Evolutionary conservation across 2,329 filamentous ascomycete species (phyloP).

Genomic region (Phialophora macrospora): DNA sequence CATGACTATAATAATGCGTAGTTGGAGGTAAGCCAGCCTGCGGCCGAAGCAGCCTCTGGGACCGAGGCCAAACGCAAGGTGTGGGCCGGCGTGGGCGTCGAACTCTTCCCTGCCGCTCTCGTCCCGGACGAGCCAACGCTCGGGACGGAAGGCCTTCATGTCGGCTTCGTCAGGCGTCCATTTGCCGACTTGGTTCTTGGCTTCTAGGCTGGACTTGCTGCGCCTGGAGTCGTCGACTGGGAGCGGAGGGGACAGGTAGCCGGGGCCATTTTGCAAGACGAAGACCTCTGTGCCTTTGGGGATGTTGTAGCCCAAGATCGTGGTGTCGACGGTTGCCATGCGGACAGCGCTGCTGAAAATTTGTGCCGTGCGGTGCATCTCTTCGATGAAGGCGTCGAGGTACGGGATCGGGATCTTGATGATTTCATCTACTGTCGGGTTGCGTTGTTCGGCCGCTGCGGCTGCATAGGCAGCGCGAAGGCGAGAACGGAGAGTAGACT

Average conservation of each 20-base stretch:
- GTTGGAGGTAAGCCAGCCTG: constrained; percentile 46
- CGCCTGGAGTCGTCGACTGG: constrained; percentile 42
- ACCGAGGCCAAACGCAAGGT: constrained; percentile 46
- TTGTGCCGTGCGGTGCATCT: constrained; percentile 48
- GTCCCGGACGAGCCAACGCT: constrained; percentile 48
- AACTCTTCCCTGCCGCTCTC: constrained; percentile 42
- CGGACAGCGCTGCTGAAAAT: constrained; percentile 42
- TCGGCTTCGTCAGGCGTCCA: constrained; percentile 40
- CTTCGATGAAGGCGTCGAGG: constrained; percentile 54
- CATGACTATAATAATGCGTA: constrained; percentile 47
- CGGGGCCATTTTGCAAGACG: constrained; percentile 38
- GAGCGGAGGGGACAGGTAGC: constrained; percentile 30
- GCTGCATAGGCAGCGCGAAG: constrained; percentile 41
- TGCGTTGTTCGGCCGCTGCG: constrained; percentile 31
- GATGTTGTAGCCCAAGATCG: constrained; percentile 49
- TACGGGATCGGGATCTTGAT: constrained; percentile 45
- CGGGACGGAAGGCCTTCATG: constrained; percentile 46
- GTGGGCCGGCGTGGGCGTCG: constrained; percentile 45
- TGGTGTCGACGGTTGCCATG: constrained; percentile 45
- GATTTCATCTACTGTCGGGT: constrained; percentile 45
- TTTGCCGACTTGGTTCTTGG: constrained; percentile 37
- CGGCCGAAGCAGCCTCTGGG: constrained; percentile 48
- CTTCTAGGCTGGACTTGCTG: constrained; percentile 41
- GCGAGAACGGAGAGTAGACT: constrained; percentile 44
- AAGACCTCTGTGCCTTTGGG: constrained; percentile 48